A percentile compares a stretch with the other conserved stretches of the same genome.
Evolutionary conservation across 2,329 filamentous ascomycete species (phyloP).

Genomic region (Colletotrichum nymphaeae): DNA sequence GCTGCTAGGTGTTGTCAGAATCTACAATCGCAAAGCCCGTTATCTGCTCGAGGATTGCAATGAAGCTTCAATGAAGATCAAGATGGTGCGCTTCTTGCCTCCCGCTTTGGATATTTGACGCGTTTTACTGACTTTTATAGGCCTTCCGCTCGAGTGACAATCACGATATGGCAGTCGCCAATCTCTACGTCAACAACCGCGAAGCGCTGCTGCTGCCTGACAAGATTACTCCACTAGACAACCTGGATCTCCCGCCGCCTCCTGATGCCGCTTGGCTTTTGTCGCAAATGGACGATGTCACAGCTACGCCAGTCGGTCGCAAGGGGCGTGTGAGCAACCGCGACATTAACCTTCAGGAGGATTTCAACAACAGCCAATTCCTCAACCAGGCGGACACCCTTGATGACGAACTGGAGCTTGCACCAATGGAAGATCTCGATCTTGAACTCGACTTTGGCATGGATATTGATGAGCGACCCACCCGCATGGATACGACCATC

Average conservation of each 20-base stretch:
- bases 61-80: slow-evolving; percentile 96
- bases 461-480: slow-evolving; percentile 74
- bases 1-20: slow-evolving; percentile 93
- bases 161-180: slow-evolving; percentile 86
- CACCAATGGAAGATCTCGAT: slow-evolving; percentile 74
- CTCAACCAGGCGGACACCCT: slow-evolving; percentile 73
- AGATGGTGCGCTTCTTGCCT: slow-evolving; percentile 76
- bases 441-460: slow-evolving; percentile 81
- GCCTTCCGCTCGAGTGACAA: slow-evolving; percentile 95
- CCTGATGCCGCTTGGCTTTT: slow-evolving; percentile 89
- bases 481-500: slow-evolving; percentile 70
- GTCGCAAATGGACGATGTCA: slow-evolving; percentile 76
- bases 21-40: slow-evolving; percentile 96
- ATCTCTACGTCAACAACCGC: slow-evolving; percentile 82
- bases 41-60: slow-evolving; percentile 98
- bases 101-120: neutral
- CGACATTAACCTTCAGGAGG: slow-evolving; percentile 76
- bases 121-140: slow-evolving; percentile 61
- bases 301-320: slow-evolving; percentile 64
- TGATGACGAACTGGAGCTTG: slow-evolving; percentile 68
- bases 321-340: slow-evolving; percentile 69
- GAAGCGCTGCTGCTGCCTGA: slow-evolving; percentile 91
- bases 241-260: slow-evolving; percentile 80
- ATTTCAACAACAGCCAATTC: slow-evolving; percentile 82
- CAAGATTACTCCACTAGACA: slow-evolving; percentile 91